Percentiles rank a stretch among this genome's conserved stretches.
phyloP scores from a whole-genome alignment of 164 flowering plant species.

The Aristolochia fimbriata region DNA sequence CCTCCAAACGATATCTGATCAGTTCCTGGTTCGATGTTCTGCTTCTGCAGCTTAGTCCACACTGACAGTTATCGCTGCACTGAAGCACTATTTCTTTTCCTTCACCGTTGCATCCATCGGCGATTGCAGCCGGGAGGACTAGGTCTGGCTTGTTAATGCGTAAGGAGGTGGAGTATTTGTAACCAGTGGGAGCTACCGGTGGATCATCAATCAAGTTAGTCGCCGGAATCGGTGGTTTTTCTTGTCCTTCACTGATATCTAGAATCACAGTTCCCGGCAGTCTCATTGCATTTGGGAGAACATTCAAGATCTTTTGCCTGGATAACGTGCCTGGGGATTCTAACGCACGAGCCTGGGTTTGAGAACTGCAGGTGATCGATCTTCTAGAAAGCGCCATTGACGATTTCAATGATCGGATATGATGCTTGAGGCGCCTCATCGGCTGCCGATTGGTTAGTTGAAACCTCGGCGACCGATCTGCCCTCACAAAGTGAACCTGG shows the following conservation, averaged over 20 bases:
- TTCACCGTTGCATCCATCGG: conserved; percentile 55
- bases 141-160: conserved; percentile 22
- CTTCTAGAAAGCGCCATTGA: no score
- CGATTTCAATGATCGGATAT: no score
- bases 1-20: conserved; percentile 48
- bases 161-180: no score
- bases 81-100: conserved; percentile 61
- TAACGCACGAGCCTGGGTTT: no score
- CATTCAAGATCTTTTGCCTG: conserved; percentile 19
- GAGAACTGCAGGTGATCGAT: no score
- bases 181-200: conserved; percentile 32
- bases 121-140: conserved; percentile 21
- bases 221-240: conserved; percentile 45
- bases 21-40: conserved; percentile 65
- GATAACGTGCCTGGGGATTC: no score
- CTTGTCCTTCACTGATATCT: conserved; percentile 57
- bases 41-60: conserved; percentile 57
- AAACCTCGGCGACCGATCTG: background rate
- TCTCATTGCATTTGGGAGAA: conserved; percentile 33
- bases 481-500: conserved; percentile 41
- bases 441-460: no score
- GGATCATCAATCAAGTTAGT: conserved; percentile 79
- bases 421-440: no score
- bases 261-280: conserved; percentile 51
- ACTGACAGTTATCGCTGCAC: conserved; percentile 62